Base-by-base conservation (phyloP, 768 basidiomycete species). In the Trametes elegans region DNA sequence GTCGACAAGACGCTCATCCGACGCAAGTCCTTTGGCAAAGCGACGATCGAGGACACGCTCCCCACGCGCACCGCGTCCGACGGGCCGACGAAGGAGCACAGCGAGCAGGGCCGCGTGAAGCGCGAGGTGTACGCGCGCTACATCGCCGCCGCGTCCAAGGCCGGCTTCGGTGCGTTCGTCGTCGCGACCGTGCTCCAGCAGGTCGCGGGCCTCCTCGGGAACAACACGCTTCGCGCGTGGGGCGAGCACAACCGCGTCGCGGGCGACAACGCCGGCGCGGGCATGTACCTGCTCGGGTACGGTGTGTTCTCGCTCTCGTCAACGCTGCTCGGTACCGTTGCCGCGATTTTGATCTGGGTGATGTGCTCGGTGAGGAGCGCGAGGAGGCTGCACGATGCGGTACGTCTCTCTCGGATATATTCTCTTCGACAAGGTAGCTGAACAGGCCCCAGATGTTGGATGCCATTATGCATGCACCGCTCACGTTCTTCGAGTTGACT, bases 401-500 rank as follows among this genome's bases (percentile, higher is more conserved):
- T 90, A 53, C 35, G 84, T 74, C 3, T 32, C 3, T 8, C 5
- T 9, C 31, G n/a, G 14, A 5, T 29, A 10, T 21, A 18, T 16
- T 19, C 23, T 51, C 13, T 34, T 23, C 41, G 26, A 8, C 43
- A 34, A n/a, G 32, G 45, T 49, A 55, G 31, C 55, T 49, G 41
- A 24, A 8, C 46, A 16, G 39, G 18, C 3, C n/a, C 16, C 57
- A 90, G 88, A 91, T 92, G 88, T 71, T 93, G 62, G 64, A 80
- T 42, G 81, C 92, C 3, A 78, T 98, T 29, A 83, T 98, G 76
- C 81, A 80, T 23, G 87, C 91, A 0, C 93, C 93, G 0, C 69
- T 95, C 61, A 84, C 82, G 61, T 98, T 92, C 75, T 98, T 97
- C 67, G 95, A 97, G 69, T 71, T 79, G 49, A 97, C 93, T 0